Evolutionary conservation across 2,329 filamentous ascomycete species (phyloP), one percentile per base, ranked within the genome.

Genomic region (Rasamsonia emersonii): DNA sequence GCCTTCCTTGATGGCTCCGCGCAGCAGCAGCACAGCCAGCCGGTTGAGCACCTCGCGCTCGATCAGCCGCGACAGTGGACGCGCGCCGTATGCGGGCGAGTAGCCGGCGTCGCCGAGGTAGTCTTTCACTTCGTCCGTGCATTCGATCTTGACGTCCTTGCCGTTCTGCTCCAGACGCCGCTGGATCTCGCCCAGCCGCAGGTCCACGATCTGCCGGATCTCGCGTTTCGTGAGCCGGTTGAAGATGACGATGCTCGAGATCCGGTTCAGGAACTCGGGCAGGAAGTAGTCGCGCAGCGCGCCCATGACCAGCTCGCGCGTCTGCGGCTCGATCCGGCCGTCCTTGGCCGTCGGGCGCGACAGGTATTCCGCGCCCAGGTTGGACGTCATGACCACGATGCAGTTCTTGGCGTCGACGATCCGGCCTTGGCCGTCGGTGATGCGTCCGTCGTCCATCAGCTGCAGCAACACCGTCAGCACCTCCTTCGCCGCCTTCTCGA

Each of bases 351-450:
- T 78, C 10, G 83, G 81, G 14, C 86, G 81, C 23, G 83, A 68
- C n/a, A 98, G 80, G 58, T 80, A 93, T 58, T 96, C 91, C 18
- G 91, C 91, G 44, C 91, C 91, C 40, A 98, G 62, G 67, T 98
- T 98, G 51, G 86, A 95, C 0, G 91, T 98, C 86, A 98, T 93
- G 62, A 98, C 91, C 25, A 98, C 89, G 46, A 98, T 96, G 58
- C 89, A 96, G 71, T 98, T 98, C 64, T 81, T 86, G 39, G 89
- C 91, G 50, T 98, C 91, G 34, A 98, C 79, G 30, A 95, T 72
- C 57, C 91, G 79, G 54, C 91, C 91, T 74, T 96, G 93, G 28
- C 91, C 91, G 54, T 98, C 91, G 9, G 91, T 98, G 61, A 98
- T 96, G 50, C 91, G 86, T 18, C 91, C 91, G 53, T 98, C 91